A percentile compares a stretch with the other conserved stretches of the same genome.
Conservation (phyloP, 2,329 filamentous ascomycete species). For the Colletotrichum somersetense region DNA sequence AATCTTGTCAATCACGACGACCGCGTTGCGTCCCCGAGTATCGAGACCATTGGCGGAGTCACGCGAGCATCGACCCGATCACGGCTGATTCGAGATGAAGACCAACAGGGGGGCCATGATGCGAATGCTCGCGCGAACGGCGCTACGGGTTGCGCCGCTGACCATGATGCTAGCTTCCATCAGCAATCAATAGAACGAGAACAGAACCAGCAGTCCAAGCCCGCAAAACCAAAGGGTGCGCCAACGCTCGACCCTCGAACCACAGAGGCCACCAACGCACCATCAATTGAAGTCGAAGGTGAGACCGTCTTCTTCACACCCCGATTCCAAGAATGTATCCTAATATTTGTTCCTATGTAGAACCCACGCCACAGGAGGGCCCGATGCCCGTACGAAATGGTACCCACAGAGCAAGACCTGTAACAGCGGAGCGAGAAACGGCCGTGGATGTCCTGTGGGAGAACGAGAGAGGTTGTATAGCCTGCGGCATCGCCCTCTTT, state of each 20-base stretch:
- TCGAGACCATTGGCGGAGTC: constrained; percentile 19
- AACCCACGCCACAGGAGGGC: constrained; percentile 34
- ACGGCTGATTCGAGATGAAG: constrained; percentile 33
- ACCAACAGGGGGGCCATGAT: constrained; percentile 3
- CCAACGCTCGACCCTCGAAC: constrained; percentile 7
- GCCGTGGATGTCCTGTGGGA: constrained; percentile 93
- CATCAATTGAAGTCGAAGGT: constrained; percentile 43
- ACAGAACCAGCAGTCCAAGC: constrained; percentile 6
- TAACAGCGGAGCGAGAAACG: constrained; percentile 56
- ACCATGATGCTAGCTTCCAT: constrained; percentile 4
- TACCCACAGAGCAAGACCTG: constrained; percentile 17
- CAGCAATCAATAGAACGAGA: constrained; percentile 16
- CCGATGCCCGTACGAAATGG: constrained; percentile 8
- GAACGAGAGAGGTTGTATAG: constrained; percentile 91
- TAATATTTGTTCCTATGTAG: constrained; percentile 1
- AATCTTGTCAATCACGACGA: constrained; percentile 70
- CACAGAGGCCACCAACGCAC: constrained; percentile 22
- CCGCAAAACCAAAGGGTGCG: constrained; percentile 11
- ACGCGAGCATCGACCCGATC: constrained; percentile 33
- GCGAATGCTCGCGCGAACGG: neutral
- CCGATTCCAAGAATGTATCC: neutral
- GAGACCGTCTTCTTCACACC: neutral
- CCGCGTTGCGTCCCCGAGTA: constrained; percentile 32
- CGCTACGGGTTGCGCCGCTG: neutral
- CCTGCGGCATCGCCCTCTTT: constrained; percentile 92